A percentile compares a stretch with the other conserved stretches of the same genome.
These are phyloP conservation scores for Aegilops tauschii DNA, from an alignment of 176 grass and related monocot species.

Conservation along the genomic window DNA sequence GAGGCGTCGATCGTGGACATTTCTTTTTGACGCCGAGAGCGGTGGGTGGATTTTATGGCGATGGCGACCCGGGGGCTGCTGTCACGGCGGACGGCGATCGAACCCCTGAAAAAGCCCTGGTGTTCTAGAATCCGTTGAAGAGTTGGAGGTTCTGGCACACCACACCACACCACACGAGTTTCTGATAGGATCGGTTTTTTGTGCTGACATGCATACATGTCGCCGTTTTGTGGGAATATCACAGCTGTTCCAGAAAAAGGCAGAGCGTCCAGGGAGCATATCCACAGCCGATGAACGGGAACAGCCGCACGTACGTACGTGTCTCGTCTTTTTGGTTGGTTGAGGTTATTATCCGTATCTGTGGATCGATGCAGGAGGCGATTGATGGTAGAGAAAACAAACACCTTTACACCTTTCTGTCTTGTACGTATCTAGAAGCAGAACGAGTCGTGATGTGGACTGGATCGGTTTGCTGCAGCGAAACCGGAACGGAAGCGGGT, in stretches of 20 bases:
- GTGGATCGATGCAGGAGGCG: not conserved
- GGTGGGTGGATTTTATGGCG: conserved; percentile 25
- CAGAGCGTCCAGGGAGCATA: not conserved
- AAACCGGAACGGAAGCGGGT: not conserved
- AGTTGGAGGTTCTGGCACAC: not conserved
- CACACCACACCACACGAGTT: not conserved
- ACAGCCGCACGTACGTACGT: too few species aligned
- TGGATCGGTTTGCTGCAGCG: not conserved
- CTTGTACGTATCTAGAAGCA: not conserved
- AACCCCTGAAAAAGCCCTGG: not conserved
- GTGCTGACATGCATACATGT: not conserved
- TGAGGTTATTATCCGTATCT: not conserved
- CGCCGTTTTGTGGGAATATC: not conserved
- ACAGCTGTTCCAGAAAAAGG: not conserved
- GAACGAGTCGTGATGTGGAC: not conserved
- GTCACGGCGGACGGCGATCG: not conserved
- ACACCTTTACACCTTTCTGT: too few species aligned
- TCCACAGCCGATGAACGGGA: not conserved
- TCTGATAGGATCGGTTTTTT: not conserved
- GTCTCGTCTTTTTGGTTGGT: not conserved
- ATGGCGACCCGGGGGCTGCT: not conserved
- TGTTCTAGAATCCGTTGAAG: conserved; percentile 24
- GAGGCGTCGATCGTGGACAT: conserved; percentile 3
- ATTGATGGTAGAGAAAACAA: not conserved
- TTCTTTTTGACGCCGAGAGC: not conserved